Conservation (phyloP, 441 rosid species). For the Codiaeum variegatum region DNA sequence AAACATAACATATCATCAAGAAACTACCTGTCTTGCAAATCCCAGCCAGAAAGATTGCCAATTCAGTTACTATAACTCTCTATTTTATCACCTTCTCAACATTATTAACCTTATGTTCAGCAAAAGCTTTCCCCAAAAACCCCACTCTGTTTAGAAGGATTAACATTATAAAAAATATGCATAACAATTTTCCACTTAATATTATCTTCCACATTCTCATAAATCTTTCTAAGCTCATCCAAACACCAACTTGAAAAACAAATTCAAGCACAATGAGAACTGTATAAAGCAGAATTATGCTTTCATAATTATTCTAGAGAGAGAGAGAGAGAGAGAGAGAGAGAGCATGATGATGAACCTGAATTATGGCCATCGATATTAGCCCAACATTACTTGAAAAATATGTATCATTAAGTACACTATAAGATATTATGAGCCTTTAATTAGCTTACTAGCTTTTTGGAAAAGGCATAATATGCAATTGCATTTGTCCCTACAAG, state of each 20-base stretch:
- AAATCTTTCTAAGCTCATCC: conserved; percentile 5
- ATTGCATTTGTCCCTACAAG: conserved; percentile 38
- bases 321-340: no score
- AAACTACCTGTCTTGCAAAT: background rate
- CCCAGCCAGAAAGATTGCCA: conserved; percentile 12
- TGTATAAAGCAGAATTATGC: background rate
- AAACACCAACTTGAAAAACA: conserved; percentile 12
- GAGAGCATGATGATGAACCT: background rate
- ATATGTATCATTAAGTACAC: background rate
- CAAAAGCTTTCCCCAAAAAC: background rate
- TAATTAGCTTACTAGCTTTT: conserved; percentile 36
- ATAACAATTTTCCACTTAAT: background rate
- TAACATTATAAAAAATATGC: conserved; percentile 3
- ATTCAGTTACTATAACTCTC: background rate
- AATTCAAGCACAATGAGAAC: background rate
- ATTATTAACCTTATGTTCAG: background rate
- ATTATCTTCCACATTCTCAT: background rate
- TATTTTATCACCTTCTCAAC: background rate
- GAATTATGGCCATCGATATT: conserved; percentile 15
- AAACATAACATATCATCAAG: background rate
- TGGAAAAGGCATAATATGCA: conserved; percentile 35
- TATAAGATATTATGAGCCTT: background rate
- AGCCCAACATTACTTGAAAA: conserved; percentile 12
- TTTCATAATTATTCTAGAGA: no score
- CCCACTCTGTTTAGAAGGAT: background rate